Base-by-base conservation (phyloP, 2,329 filamentous ascomycete species). In the Colletotrichum cordylinicola region DNA sequence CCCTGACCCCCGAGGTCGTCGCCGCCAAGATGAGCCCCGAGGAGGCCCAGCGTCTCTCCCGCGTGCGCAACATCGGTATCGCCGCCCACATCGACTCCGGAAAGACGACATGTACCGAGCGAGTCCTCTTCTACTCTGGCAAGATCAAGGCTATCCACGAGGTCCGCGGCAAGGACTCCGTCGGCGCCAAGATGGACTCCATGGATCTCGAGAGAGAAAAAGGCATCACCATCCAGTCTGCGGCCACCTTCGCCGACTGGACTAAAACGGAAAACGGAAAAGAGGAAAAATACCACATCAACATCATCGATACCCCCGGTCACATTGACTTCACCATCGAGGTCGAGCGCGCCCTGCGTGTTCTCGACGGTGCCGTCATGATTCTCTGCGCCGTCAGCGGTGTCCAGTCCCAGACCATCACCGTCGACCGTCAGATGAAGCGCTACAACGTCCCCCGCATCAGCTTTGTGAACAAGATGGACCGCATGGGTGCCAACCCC, bases 271-370 rank as follows among this genome's bases (percentile, higher is more conserved):
- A 95, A 81, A 87, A 96, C 78, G 94, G 94, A 79, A 91, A 94
- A 82, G 95, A 98, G 68, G 93, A 98, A 85, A 95, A 93, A 80
- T 99, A 98, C 86, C 96, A 99, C 85, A 93, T 99, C 89, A 99
- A 99, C 87, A 89, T 99, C 89, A 99, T 99, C 83, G 97, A 99
- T 85, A 99, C 97, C 1, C 97, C 97, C 5, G 97, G 97, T 58
- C 97, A 99, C 87, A 98, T 99, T 82, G 97, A 99, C 85, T 99
- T 99, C 84, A 99, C 97, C 16, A 98, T 99, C 79, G 97, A 99
- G 86, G 97, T 99, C 62, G 97, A 99, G 89, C 92, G 97, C 84
- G 97, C 97, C 74, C 88, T 99, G 83, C 92, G 97, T 84, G 97
- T 99, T 76, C 90, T 99, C 56, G 97, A 99, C 82, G 97, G 97